A percentile compares a stretch with the other conserved stretches of the same genome.
Conservation (phyloP, 148 eudicot species). For the Heliamphora exappendiculata region DNA sequence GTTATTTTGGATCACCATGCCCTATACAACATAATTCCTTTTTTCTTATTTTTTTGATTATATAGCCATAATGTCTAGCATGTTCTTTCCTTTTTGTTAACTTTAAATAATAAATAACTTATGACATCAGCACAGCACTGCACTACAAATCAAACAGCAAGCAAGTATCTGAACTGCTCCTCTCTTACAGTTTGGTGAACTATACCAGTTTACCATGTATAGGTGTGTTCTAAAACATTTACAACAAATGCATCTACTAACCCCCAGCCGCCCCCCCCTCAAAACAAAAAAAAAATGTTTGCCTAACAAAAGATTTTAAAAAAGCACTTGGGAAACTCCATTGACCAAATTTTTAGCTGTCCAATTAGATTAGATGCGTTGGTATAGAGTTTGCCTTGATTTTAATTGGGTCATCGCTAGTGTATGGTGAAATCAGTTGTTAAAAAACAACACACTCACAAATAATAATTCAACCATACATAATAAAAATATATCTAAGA, state of each 20-base stretch:
- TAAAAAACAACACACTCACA: not conserved
- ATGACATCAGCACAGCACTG: not conserved
- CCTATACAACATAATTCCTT: not conserved
- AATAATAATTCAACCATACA: not conserved
- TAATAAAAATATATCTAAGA: not conserved
- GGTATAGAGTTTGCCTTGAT: too few relatives aligned
- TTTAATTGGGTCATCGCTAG: too few relatives aligned
- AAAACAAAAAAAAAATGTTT: not conserved
- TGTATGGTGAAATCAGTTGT: not conserved
- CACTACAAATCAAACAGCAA: not conserved
- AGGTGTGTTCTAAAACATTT: not conserved
- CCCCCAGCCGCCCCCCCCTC: too few relatives aligned
- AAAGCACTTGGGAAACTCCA: not conserved
- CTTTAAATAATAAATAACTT: not conserved
- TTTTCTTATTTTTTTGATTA: not conserved
- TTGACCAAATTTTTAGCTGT: not conserved
- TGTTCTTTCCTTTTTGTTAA: not conserved
- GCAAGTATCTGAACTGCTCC: conserved; percentile 10
- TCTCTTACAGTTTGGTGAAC: conserved; percentile 12
- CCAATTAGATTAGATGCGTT: not conserved
- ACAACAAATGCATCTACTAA: not conserved
- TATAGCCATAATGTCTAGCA: not conserved
- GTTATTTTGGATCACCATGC: not conserved
- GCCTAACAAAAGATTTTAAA: conserved; percentile 7
- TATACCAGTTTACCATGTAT: not conserved